These are phyloP conservation scores for Papiliotrema fonsecae DNA, from an alignment of 1,284 basidiomycete genomes.

Conservation along the genomic window DNA sequence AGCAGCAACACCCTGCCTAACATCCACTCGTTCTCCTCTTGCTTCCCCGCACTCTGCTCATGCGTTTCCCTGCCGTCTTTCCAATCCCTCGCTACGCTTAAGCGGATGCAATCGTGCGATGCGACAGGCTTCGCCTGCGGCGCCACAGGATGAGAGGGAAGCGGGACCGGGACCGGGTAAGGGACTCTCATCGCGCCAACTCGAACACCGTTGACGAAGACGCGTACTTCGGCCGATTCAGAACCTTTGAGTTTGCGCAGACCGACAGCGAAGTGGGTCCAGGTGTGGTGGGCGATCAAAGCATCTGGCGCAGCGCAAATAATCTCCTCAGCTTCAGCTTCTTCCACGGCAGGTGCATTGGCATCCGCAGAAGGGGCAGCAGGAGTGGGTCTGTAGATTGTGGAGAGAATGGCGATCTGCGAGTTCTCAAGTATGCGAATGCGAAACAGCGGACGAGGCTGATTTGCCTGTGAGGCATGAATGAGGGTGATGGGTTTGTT, in stretches of 20 bases:
- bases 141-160: slow-evolving; percentile 7
- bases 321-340: slow-evolving; percentile 26
- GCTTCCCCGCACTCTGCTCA: slow-evolving; percentile 14
- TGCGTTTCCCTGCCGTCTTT: slow-evolving; percentile 6
- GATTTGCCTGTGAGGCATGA: slow-evolving; percentile 30
- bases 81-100: slow-evolving; percentile 18
- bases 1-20: slow-evolving; percentile 37
- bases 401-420: slow-evolving; percentile 38
- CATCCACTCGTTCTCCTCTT: slow-evolving; percentile 45
- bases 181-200: slow-evolving; percentile 36
- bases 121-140: slow-evolving; percentile 8
- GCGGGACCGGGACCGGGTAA: slow-evolving; percentile 28
- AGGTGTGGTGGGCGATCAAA: slow-evolving; percentile 43
- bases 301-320: slow-evolving; percentile 41
- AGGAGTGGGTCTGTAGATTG: slow-evolving; percentile 8
- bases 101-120: slow-evolving; percentile 19
- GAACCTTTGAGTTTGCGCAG: slow-evolving; percentile 28
- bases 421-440: slow-evolving; percentile 46
- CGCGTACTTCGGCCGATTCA: slow-evolving; percentile 30
- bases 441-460: slow-evolving; percentile 31
- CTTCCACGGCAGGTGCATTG: slow-evolving; percentile 1
- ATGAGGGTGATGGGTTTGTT: slow-evolving; percentile 40
- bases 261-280: slow-evolving; percentile 44
- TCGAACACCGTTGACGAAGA: slow-evolving; percentile 39
- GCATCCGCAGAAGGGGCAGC: slow-evolving; percentile 4